These are phyloP conservation scores for Microcyclosporella mali DNA, from an alignment of 2,329 filamentous ascomycete genomes.

Conservation along the genomic window DNA sequence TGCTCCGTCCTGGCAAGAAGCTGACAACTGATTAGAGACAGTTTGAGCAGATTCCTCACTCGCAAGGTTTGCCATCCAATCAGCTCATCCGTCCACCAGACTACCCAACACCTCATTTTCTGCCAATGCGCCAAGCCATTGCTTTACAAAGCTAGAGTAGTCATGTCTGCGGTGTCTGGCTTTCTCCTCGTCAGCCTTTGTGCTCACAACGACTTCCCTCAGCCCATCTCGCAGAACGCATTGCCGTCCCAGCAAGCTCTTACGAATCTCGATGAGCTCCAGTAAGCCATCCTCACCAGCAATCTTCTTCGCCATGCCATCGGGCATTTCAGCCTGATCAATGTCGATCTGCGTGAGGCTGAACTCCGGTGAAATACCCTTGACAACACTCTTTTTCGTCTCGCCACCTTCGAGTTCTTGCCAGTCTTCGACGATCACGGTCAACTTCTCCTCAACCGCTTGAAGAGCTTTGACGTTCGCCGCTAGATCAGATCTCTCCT, in stretches of 20 bases:
- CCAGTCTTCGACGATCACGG: slow-evolving; percentile 40
- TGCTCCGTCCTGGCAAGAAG: no score
- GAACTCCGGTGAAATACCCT: slow-evolving; percentile 14
- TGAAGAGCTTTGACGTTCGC: slow-evolving; percentile 42
- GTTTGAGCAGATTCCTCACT: no score
- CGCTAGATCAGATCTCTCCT: slow-evolving; percentile 39
- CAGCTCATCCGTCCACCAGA: slow-evolving; percentile 20
- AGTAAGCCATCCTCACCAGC: slow-evolving; percentile 18
- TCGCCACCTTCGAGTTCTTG: slow-evolving; percentile 29
- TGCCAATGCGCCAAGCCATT: slow-evolving; percentile 63
- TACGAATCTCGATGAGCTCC: slow-evolving; percentile 34
- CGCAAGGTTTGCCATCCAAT: background rate
- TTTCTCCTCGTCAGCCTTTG: slow-evolving; percentile 47
- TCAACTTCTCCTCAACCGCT: slow-evolving; percentile 37
- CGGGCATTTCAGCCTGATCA: slow-evolving; percentile 28
- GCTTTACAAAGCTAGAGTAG: slow-evolving; percentile 55
- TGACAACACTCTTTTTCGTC: slow-evolving; percentile 18
- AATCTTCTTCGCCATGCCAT: slow-evolving; percentile 23
- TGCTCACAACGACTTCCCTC: no score
- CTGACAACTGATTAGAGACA: no score
- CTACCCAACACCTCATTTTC: slow-evolving; percentile 54
- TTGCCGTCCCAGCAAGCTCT: slow-evolving; percentile 39
- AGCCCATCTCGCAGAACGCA: slow-evolving; percentile 34
- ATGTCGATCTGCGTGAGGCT: slow-evolving; percentile 30
- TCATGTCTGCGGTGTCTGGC: slow-evolving; percentile 57